phyloP scores from a whole-genome alignment of 2,329 filamentous ascomycete species.

The Venturia effusa region DNA sequence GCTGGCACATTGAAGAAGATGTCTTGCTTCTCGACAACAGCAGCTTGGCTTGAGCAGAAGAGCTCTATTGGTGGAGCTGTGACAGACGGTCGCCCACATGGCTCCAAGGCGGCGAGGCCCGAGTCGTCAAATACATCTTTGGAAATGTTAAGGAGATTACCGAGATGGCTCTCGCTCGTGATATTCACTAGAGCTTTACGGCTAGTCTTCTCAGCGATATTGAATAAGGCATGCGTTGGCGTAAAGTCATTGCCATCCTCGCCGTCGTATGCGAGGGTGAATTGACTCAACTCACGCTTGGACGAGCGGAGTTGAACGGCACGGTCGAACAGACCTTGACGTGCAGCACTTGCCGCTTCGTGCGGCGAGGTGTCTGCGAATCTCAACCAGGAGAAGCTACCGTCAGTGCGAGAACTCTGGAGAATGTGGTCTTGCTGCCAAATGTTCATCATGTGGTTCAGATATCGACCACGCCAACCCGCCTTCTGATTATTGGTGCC shows the following conservation, averaged over 20 bases:
- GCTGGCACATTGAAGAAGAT: constrained; percentile 69
- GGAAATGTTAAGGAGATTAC: constrained; percentile 69
- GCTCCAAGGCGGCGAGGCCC: constrained; percentile 69
- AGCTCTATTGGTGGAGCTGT: constrained; percentile 81
- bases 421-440: constrained; percentile 73
- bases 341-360: constrained; percentile 61
- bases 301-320: constrained; percentile 47
- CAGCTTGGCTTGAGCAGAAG: constrained; percentile 57
- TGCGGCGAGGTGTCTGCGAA: constrained; percentile 68
- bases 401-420: constrained; percentile 47
- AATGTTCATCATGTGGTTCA: constrained; percentile 79
- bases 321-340: constrained; percentile 61
- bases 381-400: constrained; percentile 79
- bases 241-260: constrained; percentile 55
- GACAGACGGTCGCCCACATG: constrained; percentile 66
- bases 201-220: constrained; percentile 57
- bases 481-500: constrained; percentile 62
- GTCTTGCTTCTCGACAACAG: constrained; percentile 54
- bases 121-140: constrained; percentile 52
- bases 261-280: constrained; percentile 57
- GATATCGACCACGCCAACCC: constrained; percentile 68
- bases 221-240: constrained; percentile 69
- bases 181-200: constrained; percentile 57
- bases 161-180: constrained; percentile 60
- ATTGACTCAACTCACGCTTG: constrained; percentile 48